Percentiles rank a stretch among this genome's conserved stretches.
Evolutionary conservation across 148 eudicot species (phyloP).

Genomic region (Spergularia bocconei): DNA sequence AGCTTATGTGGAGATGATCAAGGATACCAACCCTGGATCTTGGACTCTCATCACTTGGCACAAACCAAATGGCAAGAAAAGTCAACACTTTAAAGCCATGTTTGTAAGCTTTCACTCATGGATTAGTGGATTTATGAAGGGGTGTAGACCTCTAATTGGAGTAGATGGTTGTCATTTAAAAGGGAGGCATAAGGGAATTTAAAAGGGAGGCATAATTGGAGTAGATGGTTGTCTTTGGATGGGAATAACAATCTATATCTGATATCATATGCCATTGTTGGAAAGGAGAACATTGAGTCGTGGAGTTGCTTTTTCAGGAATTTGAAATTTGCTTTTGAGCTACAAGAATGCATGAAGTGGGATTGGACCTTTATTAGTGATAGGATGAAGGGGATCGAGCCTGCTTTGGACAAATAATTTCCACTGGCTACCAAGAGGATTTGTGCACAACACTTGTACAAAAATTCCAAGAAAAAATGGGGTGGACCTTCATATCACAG

Average conservation of each 20-base stretch:
- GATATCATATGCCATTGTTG: neutral
- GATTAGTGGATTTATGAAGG: neutral
- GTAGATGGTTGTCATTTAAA: slow-evolving; percentile 9
- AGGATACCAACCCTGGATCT: neutral
- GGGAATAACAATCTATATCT: slow-evolving; percentile 1
- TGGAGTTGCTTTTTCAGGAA: no score
- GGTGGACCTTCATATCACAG: no score
- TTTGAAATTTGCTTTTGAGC: no score
- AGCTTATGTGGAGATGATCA: neutral
- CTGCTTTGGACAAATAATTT: no score
- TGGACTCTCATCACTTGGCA: neutral
- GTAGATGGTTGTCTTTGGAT: slow-evolving; percentile 8
- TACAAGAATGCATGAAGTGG: no score
- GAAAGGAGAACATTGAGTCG: no score
- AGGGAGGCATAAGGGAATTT: neutral
- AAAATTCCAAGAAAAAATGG: no score
- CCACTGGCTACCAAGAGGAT: no score
- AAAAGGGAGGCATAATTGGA: no score
- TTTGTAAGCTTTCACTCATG: neutral
- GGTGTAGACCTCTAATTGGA: slow-evolving; percentile 2
- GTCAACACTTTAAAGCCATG: neutral
- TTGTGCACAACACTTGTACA: no score
- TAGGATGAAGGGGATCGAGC: no score
- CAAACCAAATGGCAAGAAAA: neutral
- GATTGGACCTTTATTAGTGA: no score